Conservation (phyloP, 768 basidiomycete genomes). For the Agaricus bisporus region DNA sequence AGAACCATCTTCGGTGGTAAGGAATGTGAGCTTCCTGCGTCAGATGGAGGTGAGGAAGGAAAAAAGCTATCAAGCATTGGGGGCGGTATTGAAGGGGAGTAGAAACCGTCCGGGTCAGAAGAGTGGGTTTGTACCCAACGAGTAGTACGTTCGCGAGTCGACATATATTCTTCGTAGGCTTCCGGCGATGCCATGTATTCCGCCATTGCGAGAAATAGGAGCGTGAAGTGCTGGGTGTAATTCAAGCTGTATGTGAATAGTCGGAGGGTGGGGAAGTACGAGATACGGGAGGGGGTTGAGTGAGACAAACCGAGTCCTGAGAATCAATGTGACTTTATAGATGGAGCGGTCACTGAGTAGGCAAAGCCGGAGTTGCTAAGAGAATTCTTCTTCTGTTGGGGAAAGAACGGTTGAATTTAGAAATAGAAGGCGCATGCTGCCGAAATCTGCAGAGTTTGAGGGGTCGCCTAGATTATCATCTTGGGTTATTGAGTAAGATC, state of each 20-base stretch:
- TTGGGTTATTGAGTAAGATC: conserved; percentile 32
- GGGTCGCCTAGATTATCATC: conserved; percentile 29
- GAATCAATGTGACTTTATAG: conserved; percentile 29
- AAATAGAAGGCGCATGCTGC: conserved; percentile 27
- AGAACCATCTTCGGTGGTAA: conserved; percentile 70
- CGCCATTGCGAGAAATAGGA: conserved; percentile 39
- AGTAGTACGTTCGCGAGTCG: conserved; percentile 55
- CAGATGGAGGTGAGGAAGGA: conserved; percentile 38
- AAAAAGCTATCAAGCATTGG: conserved; percentile 39
- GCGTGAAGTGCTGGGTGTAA: neutral
- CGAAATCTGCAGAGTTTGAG: conserved; percentile 24
- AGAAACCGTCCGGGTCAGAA: conserved; percentile 32
- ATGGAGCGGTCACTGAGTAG: conserved; percentile 18
- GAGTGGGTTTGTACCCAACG: conserved; percentile 51
- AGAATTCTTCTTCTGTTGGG: conserved; percentile 23
- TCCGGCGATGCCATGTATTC: conserved; percentile 58
- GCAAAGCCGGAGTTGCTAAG: conserved; percentile 24
- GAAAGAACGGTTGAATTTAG: conserved; percentile 19
- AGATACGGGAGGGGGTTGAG: conserved; percentile 17
- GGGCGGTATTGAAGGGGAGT: conserved; percentile 57
- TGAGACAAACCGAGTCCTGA: conserved; percentile 16
- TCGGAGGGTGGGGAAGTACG: conserved; percentile 9
- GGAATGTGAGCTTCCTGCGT: conserved; percentile 43
- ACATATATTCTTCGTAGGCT: conserved; percentile 51
- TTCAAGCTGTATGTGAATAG: too few relatives aligned